Evolutionary conservation across 176 grass and related monocot genomes (phyloP), one percentile per base, ranked within the genome.

Genomic region (Pontederia crassipes): DNA sequence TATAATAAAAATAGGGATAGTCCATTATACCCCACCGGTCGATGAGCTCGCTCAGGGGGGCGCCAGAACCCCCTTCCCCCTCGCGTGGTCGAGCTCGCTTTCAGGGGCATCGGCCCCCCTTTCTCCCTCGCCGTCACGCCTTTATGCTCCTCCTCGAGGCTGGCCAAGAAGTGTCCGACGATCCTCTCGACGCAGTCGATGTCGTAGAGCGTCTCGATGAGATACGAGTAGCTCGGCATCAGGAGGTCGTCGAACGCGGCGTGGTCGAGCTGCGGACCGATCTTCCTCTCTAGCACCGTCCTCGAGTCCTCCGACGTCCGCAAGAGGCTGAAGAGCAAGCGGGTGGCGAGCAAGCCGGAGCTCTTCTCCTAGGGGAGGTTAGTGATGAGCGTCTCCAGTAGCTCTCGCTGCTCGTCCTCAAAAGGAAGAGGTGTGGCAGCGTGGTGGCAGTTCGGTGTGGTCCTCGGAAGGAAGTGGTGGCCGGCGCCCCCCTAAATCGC

Each of bases 271-370:
- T 89, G 85, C 59, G 81, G 77, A 12, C 87, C 93, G 8, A 86
- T 72, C 61, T 82, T 86, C 28, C 77, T 74, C 77, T 98, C 93
- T 0, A 98, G 77, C n/a, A 70, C 72, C 72, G 78, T 81, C 54
- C 84, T 80, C 60, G 81, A 81, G 28, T 59, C 65, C 52, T 89
- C 84, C 1, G 93, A 88, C 11, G 93, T 98, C 55, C 93, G 82
- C 5, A 98, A 63, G 14, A 98, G 85, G 49, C 93, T 88, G 57
- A 98, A 98, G 4, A 98, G 88, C 46, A 98, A 83, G 9, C 88
- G 82, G 20, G 74, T 77, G n/a, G 87, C 83, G 45, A 80, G 78
- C 67, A 75, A 70, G 32, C 88, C 79, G 18, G n/a, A n/a, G n/a
- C n/a, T n/a, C n/a, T n/a, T n/a, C n/a, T n/a, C n/a, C n/a, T n/a